Conservation (phyloP, 2,329 filamentous ascomycete genomes). For the Septoria linicola region DNA sequence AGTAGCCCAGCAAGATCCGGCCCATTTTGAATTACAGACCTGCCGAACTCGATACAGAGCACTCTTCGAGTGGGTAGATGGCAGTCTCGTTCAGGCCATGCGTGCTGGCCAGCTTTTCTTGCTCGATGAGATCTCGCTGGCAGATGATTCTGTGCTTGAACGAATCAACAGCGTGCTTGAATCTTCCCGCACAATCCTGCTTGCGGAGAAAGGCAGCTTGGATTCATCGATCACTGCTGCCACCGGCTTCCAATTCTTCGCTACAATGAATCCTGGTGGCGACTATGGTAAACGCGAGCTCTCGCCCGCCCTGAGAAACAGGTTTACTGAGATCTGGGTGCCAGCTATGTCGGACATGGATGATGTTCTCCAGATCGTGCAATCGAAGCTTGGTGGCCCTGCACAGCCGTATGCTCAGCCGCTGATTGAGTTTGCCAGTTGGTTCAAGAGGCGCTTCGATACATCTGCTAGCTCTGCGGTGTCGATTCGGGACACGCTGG, state of each 20-base stretch:
- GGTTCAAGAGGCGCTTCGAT: slow-evolving; percentile 82
- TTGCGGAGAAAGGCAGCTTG: slow-evolving; percentile 89
- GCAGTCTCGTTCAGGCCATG: slow-evolving; percentile 92
- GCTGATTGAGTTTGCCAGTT: slow-evolving; percentile 85
- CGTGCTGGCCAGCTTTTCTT: slow-evolving; percentile 85
- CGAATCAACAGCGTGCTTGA: slow-evolving; percentile 95
- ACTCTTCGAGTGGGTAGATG: slow-evolving; percentile 95
- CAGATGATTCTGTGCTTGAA: slow-evolving; percentile 95
- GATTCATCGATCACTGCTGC: slow-evolving; percentile 75
- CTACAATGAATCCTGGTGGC: slow-evolving; percentile 98
- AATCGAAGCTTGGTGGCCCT: slow-evolving; percentile 64
- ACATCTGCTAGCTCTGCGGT: slow-evolving; percentile 73
- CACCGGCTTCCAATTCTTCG: slow-evolving; percentile 88
- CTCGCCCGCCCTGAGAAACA: slow-evolving; percentile 89
- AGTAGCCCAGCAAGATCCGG: slow-evolving; percentile 15
- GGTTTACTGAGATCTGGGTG: slow-evolving; percentile 99
- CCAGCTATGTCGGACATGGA: slow-evolving; percentile 79
- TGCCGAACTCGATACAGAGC: slow-evolving; percentile 69
- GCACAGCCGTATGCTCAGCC: slow-evolving; percentile 60
- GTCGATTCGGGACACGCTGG: slow-evolving; percentile 87
- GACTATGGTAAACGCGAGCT: slow-evolving; percentile 98
- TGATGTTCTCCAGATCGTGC: slow-evolving; percentile 84
- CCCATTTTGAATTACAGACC: slow-evolving; percentile 40
- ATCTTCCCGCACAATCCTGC: slow-evolving; percentile 75
- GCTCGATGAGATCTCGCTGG: slow-evolving; percentile 94